A percentile compares a stretch with the other conserved stretches of the same genome.
These are phyloP conservation scores for Aspergillus uvarum DNA, from an alignment of 2,329 filamentous ascomycete genomes.

Conservation along the genomic window DNA sequence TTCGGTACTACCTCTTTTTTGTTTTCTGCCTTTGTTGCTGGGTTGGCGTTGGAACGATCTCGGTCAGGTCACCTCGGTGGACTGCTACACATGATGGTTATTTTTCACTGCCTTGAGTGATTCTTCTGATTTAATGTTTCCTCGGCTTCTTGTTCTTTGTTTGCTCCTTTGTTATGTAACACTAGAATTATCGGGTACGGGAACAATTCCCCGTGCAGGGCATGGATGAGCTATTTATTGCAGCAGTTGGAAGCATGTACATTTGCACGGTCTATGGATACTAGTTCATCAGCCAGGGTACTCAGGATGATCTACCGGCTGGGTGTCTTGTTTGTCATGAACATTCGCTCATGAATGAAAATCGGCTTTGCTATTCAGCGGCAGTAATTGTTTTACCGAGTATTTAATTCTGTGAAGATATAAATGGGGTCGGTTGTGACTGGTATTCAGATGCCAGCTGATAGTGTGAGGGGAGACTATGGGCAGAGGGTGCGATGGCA, in stretches of 20 bases:
- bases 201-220: not conserved
- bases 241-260: not conserved
- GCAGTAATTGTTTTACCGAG: not conserved
- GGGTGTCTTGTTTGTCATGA: too few species aligned
- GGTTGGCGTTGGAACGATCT: constrained; percentile 11
- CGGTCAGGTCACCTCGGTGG: not conserved
- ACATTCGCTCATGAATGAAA: not conserved
- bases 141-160: not conserved
- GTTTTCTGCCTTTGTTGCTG: constrained; percentile 1
- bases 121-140: not conserved
- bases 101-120: not conserved
- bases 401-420: not conserved
- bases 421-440: not conserved
- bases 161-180: not conserved
- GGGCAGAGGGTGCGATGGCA: too few species aligned
- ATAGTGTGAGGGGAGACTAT: too few species aligned
- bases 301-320: not conserved
- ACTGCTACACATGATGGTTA: constrained; percentile 1
- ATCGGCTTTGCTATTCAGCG: not conserved
- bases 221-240: not conserved
- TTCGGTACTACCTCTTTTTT: not conserved
- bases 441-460: not conserved
- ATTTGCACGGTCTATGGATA: not conserved
- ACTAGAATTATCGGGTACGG: not conserved
- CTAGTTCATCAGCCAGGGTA: not conserved